Percentiles rank a stretch among this genome's conserved stretches.
Conservation (phyloP, 345 rosid genomes). For the Salix udensis region DNA sequence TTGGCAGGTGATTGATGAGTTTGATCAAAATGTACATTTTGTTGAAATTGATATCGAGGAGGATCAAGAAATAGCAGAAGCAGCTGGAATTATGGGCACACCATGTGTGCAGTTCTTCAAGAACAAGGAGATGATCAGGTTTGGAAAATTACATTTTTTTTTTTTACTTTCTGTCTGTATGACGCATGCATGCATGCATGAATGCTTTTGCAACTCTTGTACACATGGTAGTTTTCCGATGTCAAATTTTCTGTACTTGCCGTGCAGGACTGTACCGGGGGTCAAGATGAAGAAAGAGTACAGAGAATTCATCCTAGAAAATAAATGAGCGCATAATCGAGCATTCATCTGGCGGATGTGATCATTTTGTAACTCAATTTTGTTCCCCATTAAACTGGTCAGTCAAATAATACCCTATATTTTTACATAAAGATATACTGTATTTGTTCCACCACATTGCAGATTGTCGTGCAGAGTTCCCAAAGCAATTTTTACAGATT, state of each 20-base stretch:
- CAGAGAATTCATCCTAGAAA: slow-evolving; percentile 78
- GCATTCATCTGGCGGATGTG: slow-evolving; percentile 6
- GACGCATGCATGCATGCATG: too few relatives aligned
- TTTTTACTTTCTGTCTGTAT: background rate
- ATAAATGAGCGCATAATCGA: slow-evolving; percentile 45
- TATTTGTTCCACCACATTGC: slow-evolving; percentile 13
- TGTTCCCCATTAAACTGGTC: slow-evolving; percentile 28
- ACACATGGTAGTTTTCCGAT: background rate
- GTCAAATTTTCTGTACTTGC: background rate
- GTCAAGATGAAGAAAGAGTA: slow-evolving; percentile 98
- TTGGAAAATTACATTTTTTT: background rate
- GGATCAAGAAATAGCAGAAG: slow-evolving; percentile 92
- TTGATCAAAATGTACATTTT: slow-evolving; percentile 72
- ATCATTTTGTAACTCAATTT: slow-evolving; percentile 35
- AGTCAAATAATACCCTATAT: slow-evolving; percentile 24
- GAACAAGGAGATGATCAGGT: slow-evolving; percentile 89
- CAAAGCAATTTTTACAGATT: slow-evolving; percentile 9
- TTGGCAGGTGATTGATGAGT: slow-evolving; percentile 88
- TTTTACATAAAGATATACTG: slow-evolving; percentile 7
- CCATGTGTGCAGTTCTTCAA: slow-evolving; percentile 96
- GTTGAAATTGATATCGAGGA: slow-evolving; percentile 95
- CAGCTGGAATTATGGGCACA: slow-evolving; percentile 96
- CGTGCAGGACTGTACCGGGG: slow-evolving; percentile 67
- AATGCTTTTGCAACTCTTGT: background rate
- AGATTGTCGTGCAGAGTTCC: slow-evolving; percentile 24